Evolutionary conservation across 177 flowering plant species (phyloP).

Genomic region (Vitis hybrid): DNA sequence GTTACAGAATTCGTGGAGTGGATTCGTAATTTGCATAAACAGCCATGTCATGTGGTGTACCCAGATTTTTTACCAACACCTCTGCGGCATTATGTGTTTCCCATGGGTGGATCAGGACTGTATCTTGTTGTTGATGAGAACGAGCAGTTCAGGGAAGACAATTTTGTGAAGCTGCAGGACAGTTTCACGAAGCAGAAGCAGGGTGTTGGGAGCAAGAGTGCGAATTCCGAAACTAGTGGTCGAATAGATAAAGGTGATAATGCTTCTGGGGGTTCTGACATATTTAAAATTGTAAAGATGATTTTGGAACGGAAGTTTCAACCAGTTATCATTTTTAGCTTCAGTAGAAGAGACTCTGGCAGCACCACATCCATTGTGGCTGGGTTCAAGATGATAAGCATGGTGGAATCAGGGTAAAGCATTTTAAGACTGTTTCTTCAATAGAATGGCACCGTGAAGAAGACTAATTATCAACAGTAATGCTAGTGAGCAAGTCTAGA

Average conservation of each 20-base stretch:
- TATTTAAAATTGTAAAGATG: constrained; percentile 98
- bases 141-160: constrained; percentile 91
- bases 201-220: constrained; percentile 43
- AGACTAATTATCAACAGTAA: too few relatives aligned
- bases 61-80: constrained; percentile 98
- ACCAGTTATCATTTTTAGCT: constrained; percentile 96
- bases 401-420: constrained; percentile 34
- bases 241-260: constrained; percentile 73
- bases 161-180: constrained; percentile 83
- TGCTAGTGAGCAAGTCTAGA: too few relatives aligned
- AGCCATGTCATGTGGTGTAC: constrained; percentile 98
- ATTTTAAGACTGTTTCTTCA: too few relatives aligned
- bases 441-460: too few relatives aligned
- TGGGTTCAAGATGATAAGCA: too few relatives aligned
- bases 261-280: constrained; percentile 82
- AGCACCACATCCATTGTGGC: constrained; percentile 77
- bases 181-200: constrained; percentile 63
- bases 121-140: constrained; percentile 94
- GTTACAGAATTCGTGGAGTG: constrained; percentile 99
- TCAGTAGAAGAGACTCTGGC: constrained; percentile 96
- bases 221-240: constrained; percentile 56
- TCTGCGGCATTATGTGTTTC: constrained; percentile 94
- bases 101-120: constrained; percentile 84
- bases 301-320: constrained; percentile 95
- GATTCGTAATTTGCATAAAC: constrained; percentile 92